Evolutionary conservation across 768 basidiomycete species (phyloP), one percentile per base, ranked within the genome.

Genomic region (Jaapia argillacea): DNA sequence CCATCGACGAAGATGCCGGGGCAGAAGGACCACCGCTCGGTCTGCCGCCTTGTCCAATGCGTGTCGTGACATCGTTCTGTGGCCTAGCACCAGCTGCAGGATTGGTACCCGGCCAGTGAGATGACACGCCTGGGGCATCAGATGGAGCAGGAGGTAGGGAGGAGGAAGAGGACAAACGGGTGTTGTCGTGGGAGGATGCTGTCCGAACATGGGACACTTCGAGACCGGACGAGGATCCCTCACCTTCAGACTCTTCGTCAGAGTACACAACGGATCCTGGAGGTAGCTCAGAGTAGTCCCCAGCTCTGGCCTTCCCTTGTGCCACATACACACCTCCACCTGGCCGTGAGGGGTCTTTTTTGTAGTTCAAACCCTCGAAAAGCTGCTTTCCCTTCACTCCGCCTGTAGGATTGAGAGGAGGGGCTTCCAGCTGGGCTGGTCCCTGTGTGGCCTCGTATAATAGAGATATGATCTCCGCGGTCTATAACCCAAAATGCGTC

Each of bases 401-500:
- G 23, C 82, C 81, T 1, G 87, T 80, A 3, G 92, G 90, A 57
- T 91, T 92, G 45, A 90, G 69, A 13, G 74, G 67, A 6, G 81
- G 77, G 0, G 70, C 60, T 43, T 77, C 69, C 51, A 67, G 39
- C 14, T 59, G 71, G n/a, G 64, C 62, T 4, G 70, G 66, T n/a
- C 83, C 82, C 58, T 87, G 84, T n/a, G 93, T 94, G 10, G 92
- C 89, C 64, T 93, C 90, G 59, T 89, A 93, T 26, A 96, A 69
- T 21, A 97, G 68, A 4, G 85, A 73, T 51, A 96, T 94, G 44
- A 94, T 93, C 63, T 97, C 92, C 37, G 88, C 79, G 0, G 88
- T 90, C 87, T 92, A 59, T 52, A 40, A 42, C 49, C 14, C 36
- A 41, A 44, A 33, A 24, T 36, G 39, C 26, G 45, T 47, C 36